phyloP scores from a whole-genome alignment of 352 stramenopile genomes.

The Pythium dissimile region DNA sequence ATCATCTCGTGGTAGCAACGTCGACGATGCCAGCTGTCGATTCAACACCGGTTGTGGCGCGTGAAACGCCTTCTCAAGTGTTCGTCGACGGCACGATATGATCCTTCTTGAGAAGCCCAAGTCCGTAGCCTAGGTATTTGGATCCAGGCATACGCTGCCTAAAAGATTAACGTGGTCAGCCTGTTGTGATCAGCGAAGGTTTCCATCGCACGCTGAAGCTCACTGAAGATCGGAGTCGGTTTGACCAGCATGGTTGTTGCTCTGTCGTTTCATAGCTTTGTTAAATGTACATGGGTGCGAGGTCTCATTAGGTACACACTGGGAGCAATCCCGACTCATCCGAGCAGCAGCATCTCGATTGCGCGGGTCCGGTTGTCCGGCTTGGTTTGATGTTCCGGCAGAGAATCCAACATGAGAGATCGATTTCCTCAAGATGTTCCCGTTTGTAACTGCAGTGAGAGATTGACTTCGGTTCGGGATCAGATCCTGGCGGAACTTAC shows the following conservation, averaged over 20 bases:
- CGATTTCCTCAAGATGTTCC: slow-evolving; percentile 17
- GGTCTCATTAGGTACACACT: slow-evolving; percentile 29
- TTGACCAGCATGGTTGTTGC: no score
- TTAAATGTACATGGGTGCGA: not conserved
- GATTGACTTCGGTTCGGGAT: slow-evolving; percentile 57
- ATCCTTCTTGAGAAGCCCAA: slow-evolving; percentile 76
- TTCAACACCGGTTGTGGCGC: not conserved
- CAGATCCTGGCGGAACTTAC: slow-evolving; percentile 62
- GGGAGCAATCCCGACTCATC: slow-evolving; percentile 58
- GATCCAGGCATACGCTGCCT: slow-evolving; percentile 49
- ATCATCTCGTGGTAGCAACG: not conserved
- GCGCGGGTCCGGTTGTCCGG: slow-evolving; percentile 5
- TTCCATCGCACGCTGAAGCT: no score
- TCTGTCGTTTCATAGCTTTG: no score
- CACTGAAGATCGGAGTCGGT: no score
- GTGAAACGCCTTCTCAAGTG: not conserved
- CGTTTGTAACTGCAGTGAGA: slow-evolving; percentile 34
- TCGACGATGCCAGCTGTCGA: not conserved
- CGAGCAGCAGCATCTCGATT: not conserved
- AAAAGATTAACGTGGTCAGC: no score
- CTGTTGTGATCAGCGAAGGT: no score
- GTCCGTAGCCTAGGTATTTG: slow-evolving; percentile 71
- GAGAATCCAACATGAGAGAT: slow-evolving; percentile 24
- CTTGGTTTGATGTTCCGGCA: not conserved
- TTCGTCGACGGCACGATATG: slow-evolving; percentile 49